Base-by-base conservation (phyloP, 768 basidiomycete species). In the Mrakia frigida region DNA sequence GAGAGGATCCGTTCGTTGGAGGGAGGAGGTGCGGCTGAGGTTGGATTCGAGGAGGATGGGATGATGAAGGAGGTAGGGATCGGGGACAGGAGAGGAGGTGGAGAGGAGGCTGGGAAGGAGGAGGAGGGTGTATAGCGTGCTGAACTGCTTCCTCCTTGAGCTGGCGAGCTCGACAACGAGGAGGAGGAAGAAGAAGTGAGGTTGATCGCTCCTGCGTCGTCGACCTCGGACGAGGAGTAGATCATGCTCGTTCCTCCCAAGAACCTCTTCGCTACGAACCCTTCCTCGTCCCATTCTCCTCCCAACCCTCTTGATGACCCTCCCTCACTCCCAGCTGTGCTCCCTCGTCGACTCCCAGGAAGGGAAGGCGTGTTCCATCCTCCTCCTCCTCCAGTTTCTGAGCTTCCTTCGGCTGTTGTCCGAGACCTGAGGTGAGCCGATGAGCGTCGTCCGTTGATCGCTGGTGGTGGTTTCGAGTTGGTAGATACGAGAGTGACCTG, bases 211-310 rank as follows among this genome's bases (percentile, higher is more conserved):
- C 61, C 31, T 50, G 28, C 52, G 23, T 28, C 53, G 52, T 59
- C 70, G n/a, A n/a, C 65, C 35, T 68, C 65, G 43, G 43, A 43
- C 35, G 71, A 72, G 25, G 52, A 56, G 52, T 72, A 72, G 52
- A 60, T 33, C 52, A 72, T 53, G 71, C 39, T 72, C 21, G 71
- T 72, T 28, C 53, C 52, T 31, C 71, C 53, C 6, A 72, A 53
- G 50, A 72, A 72, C 28, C 53, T 10, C 25, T 56, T 60, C 23
- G 71, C 71, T 10, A 60, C 71, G n/a, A 53, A 25, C 4, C 71
- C 59, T 18, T 60, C 60, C 50, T 52, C 73, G 31, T 21, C 61
- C 39, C 63, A 39, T 23, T 39, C 73, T 46, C n/a, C 41, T 35
- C n/a, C 46, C 37, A 28, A 43, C 43, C 43, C 25, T 18, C 14